Conservation (phyloP, 2,329 filamentous ascomycete species). For the Sporothrix pseudoabietina region DNA sequence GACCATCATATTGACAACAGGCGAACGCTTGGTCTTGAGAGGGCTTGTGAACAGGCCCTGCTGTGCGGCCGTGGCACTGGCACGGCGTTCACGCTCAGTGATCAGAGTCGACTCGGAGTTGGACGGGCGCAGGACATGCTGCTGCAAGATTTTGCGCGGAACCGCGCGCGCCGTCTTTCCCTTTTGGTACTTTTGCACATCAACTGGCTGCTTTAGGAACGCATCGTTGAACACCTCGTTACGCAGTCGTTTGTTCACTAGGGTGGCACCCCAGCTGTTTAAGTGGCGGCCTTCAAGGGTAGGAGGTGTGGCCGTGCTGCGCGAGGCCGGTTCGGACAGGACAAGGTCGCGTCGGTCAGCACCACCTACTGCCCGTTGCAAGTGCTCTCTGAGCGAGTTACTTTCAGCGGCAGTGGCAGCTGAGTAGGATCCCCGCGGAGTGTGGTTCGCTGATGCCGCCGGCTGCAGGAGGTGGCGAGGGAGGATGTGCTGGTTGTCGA, state of each 20-base stretch:
- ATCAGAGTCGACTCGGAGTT: conserved; percentile 50
- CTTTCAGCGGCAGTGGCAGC: conserved; percentile 10
- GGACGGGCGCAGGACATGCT: conserved; percentile 49
- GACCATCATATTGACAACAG: conserved; percentile 24
- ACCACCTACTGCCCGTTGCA: background rate
- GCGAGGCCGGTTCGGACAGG: background rate
- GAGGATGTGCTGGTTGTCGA: conserved; percentile 91
- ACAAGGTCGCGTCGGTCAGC: conserved; percentile 20
- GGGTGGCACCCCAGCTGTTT: conserved; percentile 85
- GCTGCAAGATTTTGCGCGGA: conserved; percentile 52
- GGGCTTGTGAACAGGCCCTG: background rate
- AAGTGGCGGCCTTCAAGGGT: conserved; percentile 58
- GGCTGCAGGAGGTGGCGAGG: conserved; percentile 78
- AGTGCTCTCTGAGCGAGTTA: conserved; percentile 1
- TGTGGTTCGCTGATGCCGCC: conserved; percentile 40
- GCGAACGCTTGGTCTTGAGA: background rate
- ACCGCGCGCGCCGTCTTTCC: conserved; percentile 66
- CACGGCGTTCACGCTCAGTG: conserved; percentile 26
- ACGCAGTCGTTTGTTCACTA: conserved; percentile 81
- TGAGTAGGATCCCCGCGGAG: conserved; percentile 31
- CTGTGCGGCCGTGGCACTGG: background rate
- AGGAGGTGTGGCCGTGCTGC: conserved; percentile 40
- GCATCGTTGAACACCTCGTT: conserved; percentile 93
- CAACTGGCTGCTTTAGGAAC: conserved; percentile 80
- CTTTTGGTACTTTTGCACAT: conserved; percentile 73